Base-by-base conservation (phyloP, 768 basidiomycete species). In the Pleurotus tuoliensis region DNA sequence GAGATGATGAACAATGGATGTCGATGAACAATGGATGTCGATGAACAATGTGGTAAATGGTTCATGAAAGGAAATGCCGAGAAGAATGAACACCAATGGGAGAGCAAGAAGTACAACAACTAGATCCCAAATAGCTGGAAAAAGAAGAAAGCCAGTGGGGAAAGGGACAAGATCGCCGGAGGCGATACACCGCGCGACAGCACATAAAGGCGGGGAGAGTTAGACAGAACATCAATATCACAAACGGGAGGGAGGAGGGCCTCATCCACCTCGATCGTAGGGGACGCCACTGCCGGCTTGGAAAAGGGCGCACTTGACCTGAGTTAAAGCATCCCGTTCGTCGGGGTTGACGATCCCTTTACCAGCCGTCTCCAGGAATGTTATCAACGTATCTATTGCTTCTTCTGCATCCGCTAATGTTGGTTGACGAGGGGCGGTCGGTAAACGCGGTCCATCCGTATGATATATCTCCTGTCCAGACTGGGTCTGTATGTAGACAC, bases 261-360 rank as follows among this genome's bases (percentile, higher is more conserved):
- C 16, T 27, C 30, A 50, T 12, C 18, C 48, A 22, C 64, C 5
- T 49, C 58, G 15, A 41, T 40, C 59, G 43, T 41, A 51, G 8
- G 55, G 38, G 8, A 50, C 25, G n/a, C 59, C 55, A 72, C 60
- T 66, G 5, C 61, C 70, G 38, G 74, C 72, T 59, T 82, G 79
- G 63, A 84, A 83, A 56, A 86, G 71, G 16, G 76, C 77, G 51
- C 68, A 72, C 67, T 83, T 84, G 62, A 86, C 72, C 47, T 75
- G 71, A 16, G 67, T 59, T 43, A 86, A 78, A 24, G 65, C 65
- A 49, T 66, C 66, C 45, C 75, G 76, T 61, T 79, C 78, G 5
- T 69, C 53, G 2, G 54, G 38, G 20, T 66, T 62, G 49, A 76
- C 56, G 20, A 76, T 59, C 11, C 61, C 65, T 43, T 60, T 63